phyloP scores from a whole-genome alignment of 192 early-diverging fungal species.

The Coemansia sp. region DNA sequence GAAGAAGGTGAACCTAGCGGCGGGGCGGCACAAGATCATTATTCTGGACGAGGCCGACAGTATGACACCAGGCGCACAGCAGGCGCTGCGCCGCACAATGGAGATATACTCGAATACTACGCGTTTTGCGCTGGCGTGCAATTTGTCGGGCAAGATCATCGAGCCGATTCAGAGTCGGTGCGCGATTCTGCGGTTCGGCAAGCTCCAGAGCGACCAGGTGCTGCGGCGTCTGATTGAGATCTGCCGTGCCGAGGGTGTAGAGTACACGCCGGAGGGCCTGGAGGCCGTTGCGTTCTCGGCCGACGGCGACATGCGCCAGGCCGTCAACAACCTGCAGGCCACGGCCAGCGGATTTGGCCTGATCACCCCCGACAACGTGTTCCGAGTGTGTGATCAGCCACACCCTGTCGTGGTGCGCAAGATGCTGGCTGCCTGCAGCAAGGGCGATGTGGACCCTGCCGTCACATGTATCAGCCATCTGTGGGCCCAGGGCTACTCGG shows the following conservation, averaged over 20 bases:
- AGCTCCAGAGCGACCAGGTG: conserved; percentile 77
- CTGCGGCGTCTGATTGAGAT: conserved; percentile 79
- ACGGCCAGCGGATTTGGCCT: conserved; percentile 83
- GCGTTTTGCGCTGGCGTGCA: conserved; percentile 95
- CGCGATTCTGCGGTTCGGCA: conserved; percentile 84
- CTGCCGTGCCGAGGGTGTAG: conserved; percentile 79
- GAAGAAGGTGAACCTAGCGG: conserved; percentile 92
- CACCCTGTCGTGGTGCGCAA: conserved; percentile 78
- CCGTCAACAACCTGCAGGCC: conserved; percentile 94
- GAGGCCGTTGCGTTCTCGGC: conserved; percentile 94
- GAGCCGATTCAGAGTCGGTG: conserved; percentile 97
- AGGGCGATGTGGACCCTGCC: conserved; percentile 71
- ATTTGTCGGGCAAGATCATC: conserved; percentile 94
- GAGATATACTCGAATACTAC: conserved; percentile 96
- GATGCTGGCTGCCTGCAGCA: conserved; percentile 71
- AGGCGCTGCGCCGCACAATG: conserved; percentile 97
- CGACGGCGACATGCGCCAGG: conserved; percentile 99
- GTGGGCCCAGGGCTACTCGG: conserved; percentile 83
- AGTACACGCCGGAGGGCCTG: conserved; percentile 83
- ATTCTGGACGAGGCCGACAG: conserved; percentile 99
- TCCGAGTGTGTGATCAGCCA: conserved; percentile 96
- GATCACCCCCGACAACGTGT: conserved; percentile 87
- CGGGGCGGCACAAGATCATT: conserved; percentile 83
- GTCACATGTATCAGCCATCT: conserved; percentile 66
- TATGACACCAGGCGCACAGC: conserved; percentile 96